A percentile compares a stretch with the other conserved stretches of the same genome.
These are phyloP conservation scores for Colletotrichum tabaci DNA, from an alignment of 2,329 filamentous ascomycete genomes.

Conservation along the genomic window DNA sequence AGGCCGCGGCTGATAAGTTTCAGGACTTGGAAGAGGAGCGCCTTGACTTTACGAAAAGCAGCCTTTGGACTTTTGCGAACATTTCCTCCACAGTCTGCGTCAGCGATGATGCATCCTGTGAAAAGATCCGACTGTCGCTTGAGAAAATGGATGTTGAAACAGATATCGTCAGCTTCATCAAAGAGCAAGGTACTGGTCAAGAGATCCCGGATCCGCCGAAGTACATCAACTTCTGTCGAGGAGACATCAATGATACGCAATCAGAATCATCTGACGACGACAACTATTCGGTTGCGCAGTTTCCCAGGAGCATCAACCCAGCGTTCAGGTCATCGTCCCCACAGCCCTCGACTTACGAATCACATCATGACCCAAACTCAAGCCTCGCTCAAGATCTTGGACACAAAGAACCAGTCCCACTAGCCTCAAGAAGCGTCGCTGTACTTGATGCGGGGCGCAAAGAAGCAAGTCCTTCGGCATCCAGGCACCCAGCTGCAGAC, in stretches of 20 bases:
- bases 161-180: slow-evolving; percentile 92
- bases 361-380: slow-evolving; percentile 89
- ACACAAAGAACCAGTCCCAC: slow-evolving; percentile 27
- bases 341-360: slow-evolving; percentile 92
- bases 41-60: slow-evolving; percentile 97
- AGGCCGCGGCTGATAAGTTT: slow-evolving; percentile 97
- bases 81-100: slow-evolving; percentile 98
- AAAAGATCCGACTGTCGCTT: slow-evolving; percentile 93
- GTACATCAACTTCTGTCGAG: slow-evolving; percentile 98
- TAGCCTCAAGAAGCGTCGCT: slow-evolving; percentile 2
- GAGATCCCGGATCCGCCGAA: slow-evolving; percentile 97
- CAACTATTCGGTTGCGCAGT: slow-evolving; percentile 94
- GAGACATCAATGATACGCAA: slow-evolving; percentile 83
- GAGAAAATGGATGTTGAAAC: slow-evolving; percentile 98
- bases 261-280: slow-evolving; percentile 91
- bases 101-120: slow-evolving; percentile 95
- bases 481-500: slow-evolving; percentile 23
- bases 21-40: slow-evolving; percentile 98
- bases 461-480: slow-evolving; percentile 11
- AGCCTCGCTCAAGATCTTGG: slow-evolving; percentile 79
- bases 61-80: slow-evolving; percentile 97
- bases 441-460: slow-evolving; percentile 23
- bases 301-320: slow-evolving; percentile 94
- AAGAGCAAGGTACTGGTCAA: slow-evolving; percentile 89
- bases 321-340: slow-evolving; percentile 96